These are phyloP conservation scores for Calophaca sinica DNA, from an alignment of 306 rosid genomes.

Conservation along the genomic window DNA sequence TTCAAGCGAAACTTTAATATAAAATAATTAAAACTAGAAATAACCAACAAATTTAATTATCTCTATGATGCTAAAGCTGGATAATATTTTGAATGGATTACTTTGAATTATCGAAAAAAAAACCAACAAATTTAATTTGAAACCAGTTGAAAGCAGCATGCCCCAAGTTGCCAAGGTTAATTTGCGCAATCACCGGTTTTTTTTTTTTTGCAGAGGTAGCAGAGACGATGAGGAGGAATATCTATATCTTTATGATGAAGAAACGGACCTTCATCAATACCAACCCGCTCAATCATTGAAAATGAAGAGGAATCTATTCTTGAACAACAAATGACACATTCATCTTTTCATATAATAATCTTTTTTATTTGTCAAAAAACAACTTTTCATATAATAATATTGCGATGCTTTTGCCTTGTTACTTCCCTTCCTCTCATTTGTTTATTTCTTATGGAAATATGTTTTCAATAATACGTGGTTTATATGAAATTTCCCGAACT, in stretches of 20 bases:
- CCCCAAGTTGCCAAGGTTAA: neutral
- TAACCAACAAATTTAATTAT: neutral
- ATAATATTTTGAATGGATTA: too few species aligned
- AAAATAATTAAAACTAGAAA: neutral
- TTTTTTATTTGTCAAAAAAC: too few species aligned
- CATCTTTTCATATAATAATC: constrained; percentile 14
- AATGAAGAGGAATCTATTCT: constrained; percentile 43
- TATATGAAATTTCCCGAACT: too few species aligned
- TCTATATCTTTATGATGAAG: constrained; percentile 29
- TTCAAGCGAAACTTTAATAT: neutral
- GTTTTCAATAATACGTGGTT: neutral
- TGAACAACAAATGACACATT: constrained; percentile 15
- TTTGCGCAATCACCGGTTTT: neutral
- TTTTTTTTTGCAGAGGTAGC: neutral
- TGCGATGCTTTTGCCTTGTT: constrained; percentile 10
- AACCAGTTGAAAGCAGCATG: neutral
- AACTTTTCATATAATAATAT: constrained; percentile 24
- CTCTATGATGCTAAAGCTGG: too few species aligned
- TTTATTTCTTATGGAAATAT: neutral
- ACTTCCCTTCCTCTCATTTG: constrained; percentile 9
- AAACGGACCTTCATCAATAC: constrained; percentile 18
- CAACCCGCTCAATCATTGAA: constrained; percentile 40
- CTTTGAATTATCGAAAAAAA: too few species aligned
- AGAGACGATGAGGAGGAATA: constrained; percentile 43
- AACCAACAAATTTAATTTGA: constrained; percentile 1